These are phyloP conservation scores for Metschnikowia continentalis DNA, from an alignment of 805 yeast species.

Conservation along the genomic window DNA sequence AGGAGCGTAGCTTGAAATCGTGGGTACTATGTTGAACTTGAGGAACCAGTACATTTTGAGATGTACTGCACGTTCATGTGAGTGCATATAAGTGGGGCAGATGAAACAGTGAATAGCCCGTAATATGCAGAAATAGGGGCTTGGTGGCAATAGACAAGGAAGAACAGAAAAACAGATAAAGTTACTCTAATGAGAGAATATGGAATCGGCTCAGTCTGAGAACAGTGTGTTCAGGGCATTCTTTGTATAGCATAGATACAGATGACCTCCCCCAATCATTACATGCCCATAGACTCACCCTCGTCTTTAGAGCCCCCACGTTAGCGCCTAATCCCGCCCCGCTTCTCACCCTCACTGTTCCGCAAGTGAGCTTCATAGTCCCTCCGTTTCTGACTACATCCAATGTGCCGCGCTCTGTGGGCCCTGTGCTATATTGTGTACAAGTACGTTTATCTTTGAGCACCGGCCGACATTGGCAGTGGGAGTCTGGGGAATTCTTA, in stretches of 20 bases:
- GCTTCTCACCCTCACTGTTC: neutral
- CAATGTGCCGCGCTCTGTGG: conserved; percentile 2
- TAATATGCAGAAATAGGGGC: too few species aligned
- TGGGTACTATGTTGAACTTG: neutral
- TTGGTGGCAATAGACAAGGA: too few species aligned
- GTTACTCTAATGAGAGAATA: too few species aligned
- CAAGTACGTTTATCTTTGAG: conserved; percentile 1
- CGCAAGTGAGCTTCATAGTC: neutral
- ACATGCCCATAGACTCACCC: neutral
- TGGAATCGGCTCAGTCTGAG: too few species aligned
- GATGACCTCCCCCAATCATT: neutral
- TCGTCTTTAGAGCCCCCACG: neutral
- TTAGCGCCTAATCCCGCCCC: neutral
- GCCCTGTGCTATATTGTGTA: conserved; percentile 3
- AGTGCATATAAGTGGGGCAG: too few species aligned
- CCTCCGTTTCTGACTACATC: neutral
- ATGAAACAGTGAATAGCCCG: too few species aligned
- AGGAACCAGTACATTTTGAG: too few species aligned
- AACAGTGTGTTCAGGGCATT: too few species aligned
- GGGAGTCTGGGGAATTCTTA: neutral
- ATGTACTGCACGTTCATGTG: too few species aligned
- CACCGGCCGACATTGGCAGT: neutral
- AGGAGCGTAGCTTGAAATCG: neutral
- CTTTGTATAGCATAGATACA: too few species aligned
- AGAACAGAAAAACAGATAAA: too few species aligned